A percentile compares a stretch with the other conserved stretches of the same genome.
Conservation (phyloP, 768 basidiomycete genomes). For the Boletus pseudopeckii region DNA sequence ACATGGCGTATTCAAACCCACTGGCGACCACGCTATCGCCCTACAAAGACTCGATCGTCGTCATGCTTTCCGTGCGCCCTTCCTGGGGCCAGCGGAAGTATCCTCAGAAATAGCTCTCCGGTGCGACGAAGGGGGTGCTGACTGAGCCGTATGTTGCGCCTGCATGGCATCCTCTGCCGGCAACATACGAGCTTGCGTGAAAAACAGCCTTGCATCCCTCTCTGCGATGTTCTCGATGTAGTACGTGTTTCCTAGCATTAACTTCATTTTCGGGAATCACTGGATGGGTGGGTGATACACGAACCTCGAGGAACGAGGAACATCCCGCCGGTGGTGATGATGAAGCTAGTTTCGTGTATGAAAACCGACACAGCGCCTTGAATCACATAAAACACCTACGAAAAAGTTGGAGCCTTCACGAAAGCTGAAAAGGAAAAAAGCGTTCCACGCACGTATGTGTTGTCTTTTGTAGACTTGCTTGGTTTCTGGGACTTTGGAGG, state of each 20-base stretch:
- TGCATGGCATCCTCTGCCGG: conserved; percentile 28
- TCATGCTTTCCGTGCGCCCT: conserved; percentile 17
- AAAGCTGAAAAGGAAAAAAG: background rate
- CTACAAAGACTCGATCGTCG: background rate
- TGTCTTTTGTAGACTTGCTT: conserved; percentile 87
- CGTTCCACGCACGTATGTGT: conserved; percentile 72
- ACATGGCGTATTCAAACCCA: background rate
- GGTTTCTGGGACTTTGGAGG: conserved; percentile 81
- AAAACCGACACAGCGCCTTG: conserved; percentile 87
- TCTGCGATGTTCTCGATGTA: conserved; percentile 83
- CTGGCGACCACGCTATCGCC: background rate
- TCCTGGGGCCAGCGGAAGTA: conserved; percentile 13
- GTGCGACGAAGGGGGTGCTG: conserved; percentile 28
- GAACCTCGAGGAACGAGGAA: conserved; percentile 89
- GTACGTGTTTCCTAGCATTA: conserved; percentile 75
- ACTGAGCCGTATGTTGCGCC: conserved; percentile 26
- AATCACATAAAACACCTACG: conserved; percentile 73
- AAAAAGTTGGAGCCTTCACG: background rate
- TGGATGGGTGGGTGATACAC: conserved; percentile 11
- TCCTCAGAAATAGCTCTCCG: conserved; percentile 28
- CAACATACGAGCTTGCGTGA: conserved; percentile 77
- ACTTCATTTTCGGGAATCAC: background rate
- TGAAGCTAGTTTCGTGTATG: conserved; percentile 73
- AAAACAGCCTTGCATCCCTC: conserved; percentile 81
- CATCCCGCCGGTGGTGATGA: conserved; percentile 79